Percentiles rank a stretch among this genome's conserved stretches.
phyloP scores from a whole-genome alignment of 2,329 filamentous ascomycete species.

The Xylaria sp. region DNA sequence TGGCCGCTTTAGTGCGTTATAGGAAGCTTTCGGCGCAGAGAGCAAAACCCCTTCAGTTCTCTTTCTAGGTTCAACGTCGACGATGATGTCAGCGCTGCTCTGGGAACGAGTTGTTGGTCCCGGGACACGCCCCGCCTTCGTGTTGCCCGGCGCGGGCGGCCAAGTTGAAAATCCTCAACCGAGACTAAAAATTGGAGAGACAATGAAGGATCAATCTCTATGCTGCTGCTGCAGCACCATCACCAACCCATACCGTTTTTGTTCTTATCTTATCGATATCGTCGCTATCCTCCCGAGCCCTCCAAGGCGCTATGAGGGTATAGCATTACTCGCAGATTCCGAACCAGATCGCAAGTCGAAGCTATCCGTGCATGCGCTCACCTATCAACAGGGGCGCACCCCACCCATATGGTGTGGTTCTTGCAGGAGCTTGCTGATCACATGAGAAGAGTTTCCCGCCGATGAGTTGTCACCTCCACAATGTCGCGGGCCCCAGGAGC shows the following conservation, averaged over 20 bases:
- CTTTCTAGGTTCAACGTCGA: conserved; percentile 9
- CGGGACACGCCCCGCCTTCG: conserved; percentile 20
- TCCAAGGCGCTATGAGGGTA: conserved; percentile 12
- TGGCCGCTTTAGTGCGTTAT: conserved; percentile 16
- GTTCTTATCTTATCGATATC: conserved; percentile 15
- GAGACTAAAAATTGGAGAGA: neutral
- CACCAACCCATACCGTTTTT: neutral
- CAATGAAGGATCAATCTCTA: neutral
- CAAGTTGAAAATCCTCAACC: conserved; percentile 2
- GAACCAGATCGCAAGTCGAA: conserved; percentile 18
- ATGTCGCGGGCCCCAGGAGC: conserved; percentile 24
- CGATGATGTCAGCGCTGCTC: conserved; percentile 23
- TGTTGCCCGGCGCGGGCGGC: neutral
- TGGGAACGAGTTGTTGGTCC: neutral
- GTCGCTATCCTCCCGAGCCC: conserved; percentile 10
- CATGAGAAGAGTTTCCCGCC: conserved; percentile 36
- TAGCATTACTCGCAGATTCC: conserved; percentile 11
- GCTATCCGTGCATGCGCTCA: conserved; percentile 25
- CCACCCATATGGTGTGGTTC: conserved; percentile 37
- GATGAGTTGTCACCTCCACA: conserved; percentile 42
- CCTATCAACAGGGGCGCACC: conserved; percentile 27
- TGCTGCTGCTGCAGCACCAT: neutral
- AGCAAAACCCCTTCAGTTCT: conserved; percentile 2
- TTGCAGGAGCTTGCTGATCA: conserved; percentile 38
- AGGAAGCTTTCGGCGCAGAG: conserved; percentile 11